Conservation (phyloP, 2,329 filamentous ascomycete species). For the Akanthomyces muscarius region DNA sequence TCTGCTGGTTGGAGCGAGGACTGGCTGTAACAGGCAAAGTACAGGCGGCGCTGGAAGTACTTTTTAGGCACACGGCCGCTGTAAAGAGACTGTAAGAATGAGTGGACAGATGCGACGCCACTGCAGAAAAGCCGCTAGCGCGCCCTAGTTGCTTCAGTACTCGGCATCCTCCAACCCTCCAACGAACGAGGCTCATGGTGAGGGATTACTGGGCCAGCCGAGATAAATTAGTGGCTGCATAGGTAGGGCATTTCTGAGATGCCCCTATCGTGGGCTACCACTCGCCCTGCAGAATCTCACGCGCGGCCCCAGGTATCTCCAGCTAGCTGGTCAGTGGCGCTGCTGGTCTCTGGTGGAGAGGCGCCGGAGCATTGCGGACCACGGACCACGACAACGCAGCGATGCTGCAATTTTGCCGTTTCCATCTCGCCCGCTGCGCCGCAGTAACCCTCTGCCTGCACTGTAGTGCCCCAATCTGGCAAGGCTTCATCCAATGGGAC, state of each 20-base stretch:
- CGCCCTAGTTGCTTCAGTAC: background rate
- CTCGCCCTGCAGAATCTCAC: background rate
- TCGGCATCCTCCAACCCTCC: background rate
- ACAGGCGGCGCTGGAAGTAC: background rate
- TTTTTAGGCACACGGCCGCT: background rate
- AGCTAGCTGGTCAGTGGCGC: background rate
- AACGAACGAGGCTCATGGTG: background rate
- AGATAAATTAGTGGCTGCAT: conserved; percentile 10
- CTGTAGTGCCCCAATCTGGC: conserved; percentile 9
- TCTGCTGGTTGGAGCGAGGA: background rate
- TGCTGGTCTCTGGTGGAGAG: background rate
- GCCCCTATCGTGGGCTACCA: conserved; percentile 10
- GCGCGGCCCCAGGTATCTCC: conserved; percentile 5
- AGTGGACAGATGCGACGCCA: background rate
- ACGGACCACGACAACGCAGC: background rate
- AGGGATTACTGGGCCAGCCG: conserved; percentile 6
- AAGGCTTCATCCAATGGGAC: background rate
- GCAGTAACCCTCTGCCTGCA: background rate
- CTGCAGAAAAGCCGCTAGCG: background rate
- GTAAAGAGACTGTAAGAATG: background rate
- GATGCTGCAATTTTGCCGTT: background rate
- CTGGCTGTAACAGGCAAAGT: background rate
- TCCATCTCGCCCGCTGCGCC: background rate
- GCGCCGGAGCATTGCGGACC: conserved; percentile 14
- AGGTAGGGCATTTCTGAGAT: background rate